phyloP scores from a whole-genome alignment of 1,284 basidiomycete species.

The Sphagnurus paluster region DNA sequence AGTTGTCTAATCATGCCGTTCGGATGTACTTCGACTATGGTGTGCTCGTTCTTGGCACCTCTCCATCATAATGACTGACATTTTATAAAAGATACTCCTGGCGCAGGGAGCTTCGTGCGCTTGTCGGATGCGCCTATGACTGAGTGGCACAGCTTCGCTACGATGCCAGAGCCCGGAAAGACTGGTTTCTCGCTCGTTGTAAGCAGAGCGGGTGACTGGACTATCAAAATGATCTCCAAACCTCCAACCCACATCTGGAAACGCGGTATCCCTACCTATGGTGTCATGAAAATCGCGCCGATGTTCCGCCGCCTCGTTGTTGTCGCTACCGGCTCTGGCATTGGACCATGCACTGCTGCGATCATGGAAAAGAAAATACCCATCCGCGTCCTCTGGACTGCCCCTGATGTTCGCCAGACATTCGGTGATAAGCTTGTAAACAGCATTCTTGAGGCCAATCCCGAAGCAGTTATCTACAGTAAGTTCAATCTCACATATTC shows the following conservation, averaged over 20 bases:
- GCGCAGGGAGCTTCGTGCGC: constrained; percentile 56
- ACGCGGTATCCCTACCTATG: constrained; percentile 54
- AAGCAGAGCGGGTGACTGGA: constrained; percentile 63
- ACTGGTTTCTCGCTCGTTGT: constrained; percentile 59
- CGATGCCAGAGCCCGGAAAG: constrained; percentile 49
- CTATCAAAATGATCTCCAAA: constrained; percentile 47
- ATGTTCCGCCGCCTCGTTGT: constrained; percentile 58
- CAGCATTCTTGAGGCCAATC: constrained; percentile 48
- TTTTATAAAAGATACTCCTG: constrained; percentile 38
- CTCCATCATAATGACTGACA: constrained; percentile 2
- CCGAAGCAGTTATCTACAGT: constrained; percentile 58
- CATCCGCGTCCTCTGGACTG: constrained; percentile 59
- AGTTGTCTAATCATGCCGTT: constrained; percentile 58
- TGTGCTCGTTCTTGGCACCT: constrained; percentile 19
- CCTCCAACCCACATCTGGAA: constrained; percentile 59
- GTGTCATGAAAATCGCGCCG: constrained; percentile 55
- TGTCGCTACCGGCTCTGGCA: constrained; percentile 62
- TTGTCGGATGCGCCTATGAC: constrained; percentile 53
- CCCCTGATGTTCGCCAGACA: constrained; percentile 57
- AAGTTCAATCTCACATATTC: constrained; percentile 12
- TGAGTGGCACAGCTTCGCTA: constrained; percentile 67
- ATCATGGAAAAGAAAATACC: constrained; percentile 52
- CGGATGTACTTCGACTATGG: constrained; percentile 58
- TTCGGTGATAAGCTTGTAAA: constrained; percentile 61
- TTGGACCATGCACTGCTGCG: constrained; percentile 58